Evolutionary conservation across 495 filamentous ascomycete species (phyloP), one percentile per base, ranked within the genome.

Genomic region (Neurospora tetraspora): DNA sequence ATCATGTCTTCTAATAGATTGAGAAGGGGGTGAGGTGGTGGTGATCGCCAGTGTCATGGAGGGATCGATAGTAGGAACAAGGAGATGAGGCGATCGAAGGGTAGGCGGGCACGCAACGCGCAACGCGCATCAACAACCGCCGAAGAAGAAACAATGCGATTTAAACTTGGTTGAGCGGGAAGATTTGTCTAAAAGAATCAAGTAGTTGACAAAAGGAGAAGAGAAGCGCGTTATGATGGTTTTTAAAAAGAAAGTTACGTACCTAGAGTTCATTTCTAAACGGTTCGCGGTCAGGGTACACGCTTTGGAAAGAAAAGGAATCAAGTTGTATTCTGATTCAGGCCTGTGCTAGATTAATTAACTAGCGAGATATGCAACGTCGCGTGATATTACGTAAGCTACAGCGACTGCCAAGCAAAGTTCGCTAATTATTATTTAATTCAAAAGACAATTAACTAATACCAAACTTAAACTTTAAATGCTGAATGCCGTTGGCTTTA

Each of bases 341-440:
- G 3, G 53, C 23, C 14, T 31, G 12, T 16, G 53, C 11, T 31
- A 61, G 5, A 61, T 16, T 61, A 31, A 16, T 61, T 16, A 8
- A 16, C 27, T 61, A 18, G 3, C 6, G 6, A 61, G 53, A 34
- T 61, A 61, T 34, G 27, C 6, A 61, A 18, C 1, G 1, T 31
- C 1, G 4, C 2, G 14, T 61, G 6, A 61, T 31, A 27, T 61
- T 61, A 61, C 23, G 27, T 61, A 61, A 61, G 47, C 20, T 12
- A 20, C 3, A 2, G 5, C 5, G 0, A 31, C 20, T 6, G 0
- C 1, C 4, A 59, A 31, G 6, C 11, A 23, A 23, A 1, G 3
- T 9, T 2, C 0, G 6, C 7, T 43, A 43, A 43, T 43, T 9
- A n/a, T 43, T n/a, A 9, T 5, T 12, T 5, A 5, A 4, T 14